Percentiles rank a stretch among this genome's conserved stretches.
Conservation (phyloP, 2,329 filamentous ascomycete genomes). For the Sporothrix sp. region DNA sequence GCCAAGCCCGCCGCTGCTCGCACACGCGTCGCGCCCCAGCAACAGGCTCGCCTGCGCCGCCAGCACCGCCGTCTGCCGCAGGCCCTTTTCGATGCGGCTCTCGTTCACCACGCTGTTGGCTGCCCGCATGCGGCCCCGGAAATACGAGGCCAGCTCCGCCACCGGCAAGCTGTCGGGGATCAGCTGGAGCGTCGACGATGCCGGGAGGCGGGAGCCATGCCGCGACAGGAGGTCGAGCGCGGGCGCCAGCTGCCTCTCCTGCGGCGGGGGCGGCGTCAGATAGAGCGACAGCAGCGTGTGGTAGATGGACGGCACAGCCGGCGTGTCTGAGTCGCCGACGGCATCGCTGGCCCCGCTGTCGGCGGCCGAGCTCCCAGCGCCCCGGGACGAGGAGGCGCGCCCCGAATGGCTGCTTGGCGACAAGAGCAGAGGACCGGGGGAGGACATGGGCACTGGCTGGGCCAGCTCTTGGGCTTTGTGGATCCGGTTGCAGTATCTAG, state of each 20-base stretch:
- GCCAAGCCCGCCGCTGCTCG: conserved; percentile 18
- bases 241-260: conserved; percentile 63
- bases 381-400: conserved; percentile 24
- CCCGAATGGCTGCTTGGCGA: background rate
- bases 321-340: conserved; percentile 29
- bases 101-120: conserved; percentile 77
- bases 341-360: background rate
- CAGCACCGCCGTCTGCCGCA: conserved; percentile 73
- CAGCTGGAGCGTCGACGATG: conserved; percentile 72
- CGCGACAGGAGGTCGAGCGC: conserved; percentile 82
- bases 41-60: conserved; percentile 62
- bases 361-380: no score
- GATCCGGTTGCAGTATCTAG: conserved; percentile 78
- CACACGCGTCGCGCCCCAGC: conserved; percentile 49
- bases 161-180: conserved; percentile 76
- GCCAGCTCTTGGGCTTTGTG: conserved; percentile 49
- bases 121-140: conserved; percentile 77
- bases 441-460: conserved; percentile 11
- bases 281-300: conserved; percentile 85
- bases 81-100: conserved; percentile 62
- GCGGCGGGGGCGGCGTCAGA: conserved; percentile 64
- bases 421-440: background rate
- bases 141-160: conserved; percentile 75
- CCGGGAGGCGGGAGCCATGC: conserved; percentile 84
- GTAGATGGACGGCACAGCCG: conserved; percentile 64